Evolutionary conservation across 2,329 filamentous ascomycete genomes (phyloP), one percentile per base, ranked within the genome.

Genomic region (Colletotrichum gigasporum): DNA sequence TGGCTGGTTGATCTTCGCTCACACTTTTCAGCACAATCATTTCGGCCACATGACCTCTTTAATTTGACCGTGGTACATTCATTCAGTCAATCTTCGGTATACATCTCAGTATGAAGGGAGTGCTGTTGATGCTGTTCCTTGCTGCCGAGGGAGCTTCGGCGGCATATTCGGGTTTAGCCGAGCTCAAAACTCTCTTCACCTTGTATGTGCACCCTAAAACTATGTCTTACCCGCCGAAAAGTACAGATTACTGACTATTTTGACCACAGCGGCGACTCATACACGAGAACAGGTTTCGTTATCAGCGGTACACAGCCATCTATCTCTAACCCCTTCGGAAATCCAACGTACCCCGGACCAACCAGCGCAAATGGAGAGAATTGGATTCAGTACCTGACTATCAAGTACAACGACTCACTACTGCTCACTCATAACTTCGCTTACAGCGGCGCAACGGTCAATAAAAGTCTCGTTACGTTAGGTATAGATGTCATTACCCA

Each of bases 301-400:
- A 85, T 80, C 67, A 78, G 79, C 1, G 72, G 79, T 0, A 54
- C 75, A 4, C 72, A 79, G 7, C 55, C 55, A 2, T 52, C 45
- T 4, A 22, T 18, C 1, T 39, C 45, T 2, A 59, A 59, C n/a
- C 76, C 86, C 0, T 74, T 86, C 20, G 74, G 72, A 1, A 75
- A 84, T 68, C 83, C 86, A 32, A 85, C 85, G 42, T 79, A 82
- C 68, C 81, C 78, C 2, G 56, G 50, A 16, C 51, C 50, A 9
- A 82, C 83, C 1, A 59, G 55, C 24, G 80, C 83, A 61, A 84
- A 83, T 3, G 84, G 84, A 0, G 81, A 84, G 0, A 85, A 86
- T 63, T 87, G 84, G 83, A 78, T 85, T 5, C 82, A 87, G 69
- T 82, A 78, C 63, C 73, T 87, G 26, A 87, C 85, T 6, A 71